Base-by-base conservation (phyloP, 2,329 filamentous ascomycete genomes). In the Fusarium ramigenum region DNA sequence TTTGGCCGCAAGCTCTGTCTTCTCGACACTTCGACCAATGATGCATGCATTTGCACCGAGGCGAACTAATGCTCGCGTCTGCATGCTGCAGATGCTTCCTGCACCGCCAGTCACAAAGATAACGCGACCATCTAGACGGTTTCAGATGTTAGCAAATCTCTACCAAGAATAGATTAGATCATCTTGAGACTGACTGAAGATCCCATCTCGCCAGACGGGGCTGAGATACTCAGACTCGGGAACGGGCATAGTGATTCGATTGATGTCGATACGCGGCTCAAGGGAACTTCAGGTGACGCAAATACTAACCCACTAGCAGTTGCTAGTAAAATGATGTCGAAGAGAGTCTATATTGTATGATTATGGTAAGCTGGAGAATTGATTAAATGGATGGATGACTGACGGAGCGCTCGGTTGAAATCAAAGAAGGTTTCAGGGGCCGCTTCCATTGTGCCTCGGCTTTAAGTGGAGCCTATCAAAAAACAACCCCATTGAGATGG, bases 81-180 rank as follows among this genome's bases (percentile, higher is more conserved):
- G 96, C 62, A 93, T 95, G 77, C 93, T 96, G 85, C 96, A 98
- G 79, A 99, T 98, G 32, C 93, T 92, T 62, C 96, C 96, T 9
- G 95, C 95, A 59, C 96, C 96, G 66, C 96, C 96, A 7, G 96
- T 99, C 79, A 97, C 97, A 83, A 98, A 97, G 75, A 96, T 90
- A 49, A 98, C 95, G 79, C 96, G 96, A 80, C 92, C 91, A 72
- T 92, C 94, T 97, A 77, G 18, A 50, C 14, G 14, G 30, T 32
- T n/a, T 23, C n/a, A 34, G 40, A 23, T 32, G 37, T 78, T 25
- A 74, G 60, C 23, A 23, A 46, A 52, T 25, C 14, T n/a, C 9
- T 23, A 8, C 19, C 18, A 23, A 14, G 11, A 18, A 16, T 5
- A 36, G 12, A 28, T 39, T 16, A 21, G 10, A 39, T n/a, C 40